phyloP scores from a whole-genome alignment of 495 filamentous ascomycete genomes.

The Jackrogersella minutella region DNA sequence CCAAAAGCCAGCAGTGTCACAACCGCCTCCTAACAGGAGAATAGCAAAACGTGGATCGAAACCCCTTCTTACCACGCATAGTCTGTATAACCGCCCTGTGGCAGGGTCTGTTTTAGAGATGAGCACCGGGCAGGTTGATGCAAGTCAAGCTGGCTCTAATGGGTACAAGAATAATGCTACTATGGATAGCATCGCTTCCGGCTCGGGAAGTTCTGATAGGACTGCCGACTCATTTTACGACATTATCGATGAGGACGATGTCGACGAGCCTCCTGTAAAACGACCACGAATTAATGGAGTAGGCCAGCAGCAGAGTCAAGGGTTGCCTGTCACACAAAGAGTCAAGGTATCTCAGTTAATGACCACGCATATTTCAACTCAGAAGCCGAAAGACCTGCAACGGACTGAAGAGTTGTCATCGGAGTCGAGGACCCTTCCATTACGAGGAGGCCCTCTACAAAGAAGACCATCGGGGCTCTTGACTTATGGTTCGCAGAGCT shows the following conservation, averaged over 20 bases:
- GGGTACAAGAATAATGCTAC: background rate
- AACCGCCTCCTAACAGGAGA: constrained; percentile 14
- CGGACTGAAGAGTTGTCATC: background rate
- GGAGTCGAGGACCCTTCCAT: background rate
- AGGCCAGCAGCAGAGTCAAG: background rate
- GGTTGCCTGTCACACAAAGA: background rate
- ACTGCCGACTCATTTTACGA: background rate
- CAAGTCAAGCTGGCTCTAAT: background rate
- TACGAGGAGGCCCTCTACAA: constrained; percentile 1
- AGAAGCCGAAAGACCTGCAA: background rate
- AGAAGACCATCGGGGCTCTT: constrained; percentile 1
- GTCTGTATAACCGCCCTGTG: constrained; percentile 44
- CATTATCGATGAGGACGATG: background rate
- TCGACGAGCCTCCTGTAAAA: constrained; percentile 11
- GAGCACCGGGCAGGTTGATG: background rate
- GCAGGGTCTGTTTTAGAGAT: constrained; percentile 19
- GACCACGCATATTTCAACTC: constrained; percentile 15
- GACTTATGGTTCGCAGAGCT: constrained; percentile 12
- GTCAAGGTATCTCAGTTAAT: constrained; percentile 30
- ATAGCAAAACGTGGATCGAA: constrained; percentile 32
- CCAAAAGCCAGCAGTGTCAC: constrained; percentile 1
- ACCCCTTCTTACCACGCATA: constrained; percentile 28
- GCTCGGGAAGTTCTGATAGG: background rate
- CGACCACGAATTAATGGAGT: background rate
- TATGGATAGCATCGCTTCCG: background rate